Evolutionary conservation across 75 land plant species (phyloP), one percentile per base, ranked within the genome.

Genomic region (Pinus albicaulis): DNA sequence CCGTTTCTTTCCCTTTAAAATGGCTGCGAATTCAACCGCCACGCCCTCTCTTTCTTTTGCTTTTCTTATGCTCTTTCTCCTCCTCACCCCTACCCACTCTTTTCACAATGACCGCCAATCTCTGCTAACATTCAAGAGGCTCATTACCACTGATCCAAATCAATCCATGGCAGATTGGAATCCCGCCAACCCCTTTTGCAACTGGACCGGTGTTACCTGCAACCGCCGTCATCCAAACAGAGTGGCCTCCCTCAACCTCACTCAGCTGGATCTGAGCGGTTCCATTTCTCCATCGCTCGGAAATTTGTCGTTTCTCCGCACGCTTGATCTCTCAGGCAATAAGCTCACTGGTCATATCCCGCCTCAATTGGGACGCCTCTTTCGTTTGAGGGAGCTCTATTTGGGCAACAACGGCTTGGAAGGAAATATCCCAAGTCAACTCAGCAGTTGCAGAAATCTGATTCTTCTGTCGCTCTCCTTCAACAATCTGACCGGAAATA

Each of bases 271-370:
- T 57, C 41, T 92, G 55, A 52, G 5, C 12, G 90, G 90, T 23
- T 11, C 79, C 13, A 81, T 92, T 59, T 89, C 92, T 5, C 23
- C 26, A 3, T 80, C 77, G 17, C 20, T 92, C 19, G 82, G 85
- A 69, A 25, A 36, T n/a, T 76, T 92, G n/a, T 86, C 90, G 48
- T 73, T 82, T 44, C 86, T 92, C 62, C 74, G 77, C 3, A 79
- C 82, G 28, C 55, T 94, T 57, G 82, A 86, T n/a, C 82, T 92
- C 63, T 87, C 86, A 81, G 88, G 86, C 13, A 94, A 94, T 64
- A 26, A 64, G 24, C 82, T 94, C 56, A 82, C 92, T 7, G 98
- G 98, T 58, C 83, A 78, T 57, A 84, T 93, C 19, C 92, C 96
- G 19, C 62, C 71, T 1, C 91, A 86, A 74, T 56, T 93, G 26